These are phyloP conservation scores for Komagataella kurtzmanii DNA, from an alignment of 805 yeast species.

Conservation along the genomic window DNA sequence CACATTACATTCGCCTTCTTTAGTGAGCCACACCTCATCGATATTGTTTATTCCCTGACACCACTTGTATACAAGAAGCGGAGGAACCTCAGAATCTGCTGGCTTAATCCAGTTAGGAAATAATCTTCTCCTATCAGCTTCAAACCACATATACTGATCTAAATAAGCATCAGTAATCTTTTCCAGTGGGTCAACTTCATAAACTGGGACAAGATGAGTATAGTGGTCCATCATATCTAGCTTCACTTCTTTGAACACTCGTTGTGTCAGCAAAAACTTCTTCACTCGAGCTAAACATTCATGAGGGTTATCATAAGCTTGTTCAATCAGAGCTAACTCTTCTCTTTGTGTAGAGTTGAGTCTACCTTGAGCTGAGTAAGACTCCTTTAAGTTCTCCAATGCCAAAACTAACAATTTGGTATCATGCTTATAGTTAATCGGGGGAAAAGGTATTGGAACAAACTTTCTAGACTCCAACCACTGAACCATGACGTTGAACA, in stretches of 20 bases:
- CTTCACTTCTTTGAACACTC: constrained; percentile 83
- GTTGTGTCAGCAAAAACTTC: constrained; percentile 67
- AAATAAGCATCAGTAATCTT: constrained; percentile 92
- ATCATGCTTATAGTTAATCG: constrained; percentile 82
- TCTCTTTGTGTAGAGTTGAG: constrained; percentile 82
- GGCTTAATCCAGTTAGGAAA: constrained; percentile 98
- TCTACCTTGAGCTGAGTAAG: constrained; percentile 61
- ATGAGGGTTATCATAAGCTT: constrained; percentile 94
- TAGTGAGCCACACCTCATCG: constrained; percentile 64
- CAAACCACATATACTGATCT: constrained; percentile 94
- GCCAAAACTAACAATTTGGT: constrained; percentile 85
- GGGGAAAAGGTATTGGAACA: constrained; percentile 88
- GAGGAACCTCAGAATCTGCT: constrained; percentile 87
- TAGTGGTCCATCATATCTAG: constrained; percentile 88
- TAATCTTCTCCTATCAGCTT: constrained; percentile 71
- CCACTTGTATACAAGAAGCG: constrained; percentile 86
- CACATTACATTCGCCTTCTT: constrained; percentile 67
- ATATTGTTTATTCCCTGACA: constrained; percentile 81
- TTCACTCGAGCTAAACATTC: constrained; percentile 81
- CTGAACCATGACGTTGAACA: constrained; percentile 77
- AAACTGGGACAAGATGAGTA: constrained; percentile 74
- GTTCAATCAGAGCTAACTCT: constrained; percentile 86
- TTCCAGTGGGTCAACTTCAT: constrained; percentile 81
- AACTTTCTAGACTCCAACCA: constrained; percentile 84
- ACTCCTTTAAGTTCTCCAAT: constrained; percentile 74